A percentile compares a stretch with the other conserved stretches of the same genome.
These are phyloP conservation scores for Dactylellina drechsleri DNA, from an alignment of 2,329 filamentous ascomycete genomes.

Conservation along the genomic window DNA sequence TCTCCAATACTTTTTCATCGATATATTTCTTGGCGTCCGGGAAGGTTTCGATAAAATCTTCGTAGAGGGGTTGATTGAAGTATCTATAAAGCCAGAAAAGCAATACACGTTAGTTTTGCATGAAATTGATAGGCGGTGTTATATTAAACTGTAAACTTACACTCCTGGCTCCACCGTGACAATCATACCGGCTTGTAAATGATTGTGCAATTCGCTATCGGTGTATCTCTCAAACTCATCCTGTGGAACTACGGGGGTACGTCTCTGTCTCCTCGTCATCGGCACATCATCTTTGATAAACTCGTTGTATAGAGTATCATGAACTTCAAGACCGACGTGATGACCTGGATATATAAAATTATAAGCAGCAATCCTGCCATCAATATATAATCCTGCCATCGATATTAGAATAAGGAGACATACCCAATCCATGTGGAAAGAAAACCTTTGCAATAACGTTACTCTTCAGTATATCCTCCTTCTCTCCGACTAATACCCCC, in stretches of 20 bases:
- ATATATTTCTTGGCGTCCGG: slow-evolving; percentile 72
- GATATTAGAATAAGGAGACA: background rate
- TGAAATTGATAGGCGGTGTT: too few relatives aligned
- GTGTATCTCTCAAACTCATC: slow-evolving; percentile 40
- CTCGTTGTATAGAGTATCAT: slow-evolving; percentile 63
- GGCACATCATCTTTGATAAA: slow-evolving; percentile 24
- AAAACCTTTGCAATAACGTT: slow-evolving; percentile 70
- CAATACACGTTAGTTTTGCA: background rate
- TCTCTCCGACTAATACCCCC: slow-evolving; percentile 75
- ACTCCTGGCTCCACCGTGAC: slow-evolving; percentile 83
- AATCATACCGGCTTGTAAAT: slow-evolving; percentile 72
- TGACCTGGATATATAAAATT: slow-evolving; percentile 62
- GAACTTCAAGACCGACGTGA: slow-evolving; percentile 73
- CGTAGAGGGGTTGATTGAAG: slow-evolving; percentile 78
- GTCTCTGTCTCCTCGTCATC: slow-evolving; percentile 69
- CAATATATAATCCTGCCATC: too few relatives aligned
- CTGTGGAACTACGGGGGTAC: slow-evolving; percentile 74
- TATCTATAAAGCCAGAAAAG: slow-evolving; percentile 63
- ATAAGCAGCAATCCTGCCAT: background rate
- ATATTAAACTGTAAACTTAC: slow-evolving; percentile 61
- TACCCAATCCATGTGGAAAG: slow-evolving; percentile 70
- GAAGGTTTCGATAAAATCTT: slow-evolving; percentile 73
- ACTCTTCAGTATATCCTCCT: slow-evolving; percentile 67
- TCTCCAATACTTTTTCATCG: slow-evolving; percentile 72
- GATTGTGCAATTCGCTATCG: slow-evolving; percentile 37